A percentile compares a stretch with the other conserved stretches of the same genome.
Evolutionary conservation across 2,329 filamentous ascomycete species (phyloP).

Genomic region (Atkinsonella texensis): DNA sequence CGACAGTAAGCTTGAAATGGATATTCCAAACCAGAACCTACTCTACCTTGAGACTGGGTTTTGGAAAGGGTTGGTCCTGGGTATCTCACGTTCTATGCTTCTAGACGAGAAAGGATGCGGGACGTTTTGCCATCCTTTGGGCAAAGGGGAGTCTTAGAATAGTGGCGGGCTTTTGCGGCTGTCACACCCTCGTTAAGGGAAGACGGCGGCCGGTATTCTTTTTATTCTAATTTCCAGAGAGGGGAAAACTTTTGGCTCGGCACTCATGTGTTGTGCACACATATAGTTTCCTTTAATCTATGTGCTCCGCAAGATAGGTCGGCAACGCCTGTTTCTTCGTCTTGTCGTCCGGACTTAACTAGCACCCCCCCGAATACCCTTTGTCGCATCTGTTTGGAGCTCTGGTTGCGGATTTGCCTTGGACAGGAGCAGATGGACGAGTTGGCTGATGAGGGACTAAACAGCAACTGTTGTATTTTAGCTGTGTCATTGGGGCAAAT

Average conservation of each 20-base stretch:
- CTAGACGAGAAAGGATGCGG: neutral
- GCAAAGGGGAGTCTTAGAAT: neutral
- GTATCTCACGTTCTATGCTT: neutral
- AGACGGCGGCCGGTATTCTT: conserved; percentile 7
- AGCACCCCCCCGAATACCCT: conserved; percentile 16
- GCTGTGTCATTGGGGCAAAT: conserved; percentile 20
- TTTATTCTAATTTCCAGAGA: conserved; percentile 6
- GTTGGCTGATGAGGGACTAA: conserved; percentile 15
- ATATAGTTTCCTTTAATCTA: conserved; percentile 11
- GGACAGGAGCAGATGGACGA: conserved; percentile 22
- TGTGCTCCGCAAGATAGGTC: conserved; percentile 9
- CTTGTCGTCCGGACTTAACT: conserved; percentile 12
- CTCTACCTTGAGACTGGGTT: conserved; percentile 1
- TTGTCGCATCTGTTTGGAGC: conserved; percentile 19
- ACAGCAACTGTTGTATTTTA: conserved; percentile 29
- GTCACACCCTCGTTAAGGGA: neutral
- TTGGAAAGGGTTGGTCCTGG: neutral
- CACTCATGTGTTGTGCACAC: conserved; percentile 8
- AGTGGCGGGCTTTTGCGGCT: neutral
- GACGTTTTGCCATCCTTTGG: neutral
- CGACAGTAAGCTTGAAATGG: neutral
- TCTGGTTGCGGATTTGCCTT: conserved; percentile 19
- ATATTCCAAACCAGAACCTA: neutral
- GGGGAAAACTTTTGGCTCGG: neutral
- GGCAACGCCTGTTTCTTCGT: conserved; percentile 5